Base-by-base conservation (phyloP, 108 stramenopile genomes). In the Fistulifera pelliculosa region DNA sequence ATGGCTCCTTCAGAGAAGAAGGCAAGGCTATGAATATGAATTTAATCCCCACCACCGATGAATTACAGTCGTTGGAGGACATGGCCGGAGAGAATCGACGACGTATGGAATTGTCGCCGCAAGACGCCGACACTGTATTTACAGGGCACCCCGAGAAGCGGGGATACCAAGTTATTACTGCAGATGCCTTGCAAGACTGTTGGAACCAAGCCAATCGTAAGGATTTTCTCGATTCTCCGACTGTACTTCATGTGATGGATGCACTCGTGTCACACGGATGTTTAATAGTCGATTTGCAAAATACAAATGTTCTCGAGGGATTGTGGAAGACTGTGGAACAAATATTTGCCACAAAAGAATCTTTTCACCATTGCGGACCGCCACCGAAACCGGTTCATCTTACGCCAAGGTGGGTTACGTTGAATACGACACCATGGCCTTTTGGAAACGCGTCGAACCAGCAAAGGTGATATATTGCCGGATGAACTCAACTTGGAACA, bases 211-310 rank as follows among this genome's bases (percentile, higher is more conserved):
- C 54, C 28, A 77, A 79, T 61, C 54, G 38, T 10, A 81, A 90
- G 54, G 80, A 77, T 4, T 74, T 75, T 17, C 83, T 85, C 56
- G 73, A 80, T 45, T 14, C 63, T 1, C 67, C 76, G 41, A 78
- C 76, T 10, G 31, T 82, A 41, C 58, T 81, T 60, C 89, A 91
- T 65, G 89, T 91, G 10, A 91, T 91, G 90, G 79, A 91, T 77
- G 74, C 85, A 18, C 55, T 91, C 14, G 83, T 83, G 18, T 63
- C 81, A 40, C 90, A 91, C 51, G 85, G 85, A 16, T 80, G 79
- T 14, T 49, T 91, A 28, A 64, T 91, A 11, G 85, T 91, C 6
- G 90, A 91, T 66, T 47, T 91, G 59, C 77, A 81, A 13, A 57
- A 61, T 53, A 77, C 85, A n/a, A 31, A 65, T 39, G 51, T 16